Evolutionary conservation across 345 rosid species (phyloP), one percentile per base, ranked within the genome.

Genomic region (Corchorus olitorius): DNA sequence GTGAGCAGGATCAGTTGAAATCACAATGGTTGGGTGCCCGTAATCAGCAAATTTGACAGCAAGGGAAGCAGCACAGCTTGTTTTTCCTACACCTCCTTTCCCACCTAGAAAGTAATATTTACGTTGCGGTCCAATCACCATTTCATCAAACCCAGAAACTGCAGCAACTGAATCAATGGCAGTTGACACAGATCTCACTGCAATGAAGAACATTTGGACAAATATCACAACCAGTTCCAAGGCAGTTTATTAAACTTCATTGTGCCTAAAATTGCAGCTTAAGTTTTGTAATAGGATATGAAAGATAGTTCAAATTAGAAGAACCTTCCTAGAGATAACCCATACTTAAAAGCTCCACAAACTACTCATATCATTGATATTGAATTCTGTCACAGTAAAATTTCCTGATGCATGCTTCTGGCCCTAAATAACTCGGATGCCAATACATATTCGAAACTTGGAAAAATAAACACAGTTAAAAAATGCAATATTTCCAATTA

Each of bases 1-100:
- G 78, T 91, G 94, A 76, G 94, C 97, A 76, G 97, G 97, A 72
- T 93, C 98, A 76, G 94, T 91, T 37, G 94, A 93, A 74, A 93
- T 91, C 65, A 91, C 89, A 50, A 91, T 88, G 72, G 94, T 89
- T 4, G 92, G 94, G 76, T 91, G 98, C 63, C 98, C 98, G 34
- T 83, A 76, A 81, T 81, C 88, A 65, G 98, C 94, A 78, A 93
- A 89, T 77, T 89, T 91, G 55, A 93, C 94, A 0, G 98, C 91
- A 27, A 91, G 97, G 72, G 97, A 91, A 84, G 94, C 91, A 69
- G 60, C 73, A 75, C 97, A 90, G 81, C 98, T 93, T 53, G 98
- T 91, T 82, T 93, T 93, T 15, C 98, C 97, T 0, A 90, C 97
- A 64, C 97, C 98, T 71, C 94, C 97, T 73, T 93, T 91, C 73